A percentile compares a stretch with the other conserved stretches of the same genome.
These are phyloP conservation scores for Rhinocladiella similis DNA, from an alignment of 2,329 filamentous ascomycete species.

Conservation along the genomic window DNA sequence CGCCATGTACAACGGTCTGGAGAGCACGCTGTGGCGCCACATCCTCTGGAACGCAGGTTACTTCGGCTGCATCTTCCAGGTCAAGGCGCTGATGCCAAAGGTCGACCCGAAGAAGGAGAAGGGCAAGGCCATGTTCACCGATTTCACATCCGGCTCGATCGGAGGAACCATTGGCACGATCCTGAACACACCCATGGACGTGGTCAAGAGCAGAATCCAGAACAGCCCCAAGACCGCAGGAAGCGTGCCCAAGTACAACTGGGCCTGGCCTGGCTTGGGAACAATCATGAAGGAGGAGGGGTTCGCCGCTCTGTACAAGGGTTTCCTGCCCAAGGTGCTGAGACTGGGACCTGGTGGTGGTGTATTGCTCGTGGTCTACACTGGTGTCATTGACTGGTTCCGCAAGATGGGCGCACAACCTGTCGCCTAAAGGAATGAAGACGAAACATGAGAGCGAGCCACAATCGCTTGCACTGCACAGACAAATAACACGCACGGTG, in stretches of 20 bases:
- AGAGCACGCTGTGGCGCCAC: slow-evolving; percentile 96
- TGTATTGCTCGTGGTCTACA: slow-evolving; percentile 54
- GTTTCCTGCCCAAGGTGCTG: slow-evolving; percentile 93
- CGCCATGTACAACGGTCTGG: slow-evolving; percentile 93
- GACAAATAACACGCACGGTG: too few relatives aligned
- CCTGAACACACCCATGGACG: slow-evolving; percentile 93
- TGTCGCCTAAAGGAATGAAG: slow-evolving; percentile 8
- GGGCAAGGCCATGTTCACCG: slow-evolving; percentile 75
- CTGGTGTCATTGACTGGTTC: slow-evolving; percentile 74
- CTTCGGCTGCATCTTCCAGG: slow-evolving; percentile 98
- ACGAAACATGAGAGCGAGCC: neutral
- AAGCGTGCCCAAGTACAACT: slow-evolving; percentile 91
- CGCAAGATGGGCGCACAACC: slow-evolving; percentile 58
- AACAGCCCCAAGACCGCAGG: slow-evolving; percentile 86
- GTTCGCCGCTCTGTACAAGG: slow-evolving; percentile 90
- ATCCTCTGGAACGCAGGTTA: slow-evolving; percentile 92
- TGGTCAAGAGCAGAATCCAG: slow-evolving; percentile 97
- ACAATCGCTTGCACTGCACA: neutral
- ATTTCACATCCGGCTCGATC: slow-evolving; percentile 80
- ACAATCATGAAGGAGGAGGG: slow-evolving; percentile 94
- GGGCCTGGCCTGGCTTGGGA: slow-evolving; percentile 85
- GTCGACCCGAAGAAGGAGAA: slow-evolving; percentile 70
- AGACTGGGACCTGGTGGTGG: slow-evolving; percentile 70
- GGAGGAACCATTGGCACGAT: slow-evolving; percentile 91
- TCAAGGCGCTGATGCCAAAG: slow-evolving; percentile 78